phyloP scores from a whole-genome alignment of 2,329 filamentous ascomycete genomes.

The Gnomoniopsis smithogilvyi region DNA sequence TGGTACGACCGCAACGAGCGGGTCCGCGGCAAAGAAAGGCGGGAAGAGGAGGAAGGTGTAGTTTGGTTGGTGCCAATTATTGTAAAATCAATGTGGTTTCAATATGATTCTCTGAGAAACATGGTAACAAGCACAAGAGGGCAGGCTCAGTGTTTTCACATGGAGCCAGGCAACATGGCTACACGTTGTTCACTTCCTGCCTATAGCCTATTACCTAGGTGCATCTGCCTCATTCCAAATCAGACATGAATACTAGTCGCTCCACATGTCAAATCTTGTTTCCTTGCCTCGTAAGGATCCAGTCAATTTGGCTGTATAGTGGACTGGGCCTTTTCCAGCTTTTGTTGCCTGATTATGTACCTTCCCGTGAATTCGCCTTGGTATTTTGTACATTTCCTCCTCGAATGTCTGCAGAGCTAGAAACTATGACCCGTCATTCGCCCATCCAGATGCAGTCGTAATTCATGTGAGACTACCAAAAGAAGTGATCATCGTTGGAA shows the following conservation, averaged over 20 bases:
- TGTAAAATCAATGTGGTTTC: background rate
- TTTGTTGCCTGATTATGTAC: too few relatives aligned
- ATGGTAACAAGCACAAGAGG: background rate
- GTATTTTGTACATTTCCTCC: background rate
- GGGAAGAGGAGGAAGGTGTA: slow-evolving; percentile 46
- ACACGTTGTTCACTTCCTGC: background rate
- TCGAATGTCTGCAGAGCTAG: slow-evolving; percentile 9
- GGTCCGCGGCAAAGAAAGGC: slow-evolving; percentile 35
- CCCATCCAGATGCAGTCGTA: background rate
- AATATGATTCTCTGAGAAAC: background rate
- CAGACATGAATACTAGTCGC: background rate
- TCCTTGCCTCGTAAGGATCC: too few relatives aligned
- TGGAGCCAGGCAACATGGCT: background rate
- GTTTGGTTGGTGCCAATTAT: slow-evolving; percentile 19
- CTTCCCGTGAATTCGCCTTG: too few relatives aligned
- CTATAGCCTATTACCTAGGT: background rate
- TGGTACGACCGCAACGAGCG: slow-evolving; percentile 30
- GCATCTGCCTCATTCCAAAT: background rate
- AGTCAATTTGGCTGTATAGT: too few relatives aligned
- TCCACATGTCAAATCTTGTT: too few relatives aligned
- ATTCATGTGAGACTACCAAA: background rate
- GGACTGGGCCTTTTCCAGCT: too few relatives aligned
- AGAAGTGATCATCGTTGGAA: background rate
- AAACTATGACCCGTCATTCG: background rate
- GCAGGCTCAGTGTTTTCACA: background rate